Evolutionary conservation across 805 yeast genomes (phyloP), one percentile per base, ranked within the genome.

Genomic region (Yarrowia alimentaria): DNA sequence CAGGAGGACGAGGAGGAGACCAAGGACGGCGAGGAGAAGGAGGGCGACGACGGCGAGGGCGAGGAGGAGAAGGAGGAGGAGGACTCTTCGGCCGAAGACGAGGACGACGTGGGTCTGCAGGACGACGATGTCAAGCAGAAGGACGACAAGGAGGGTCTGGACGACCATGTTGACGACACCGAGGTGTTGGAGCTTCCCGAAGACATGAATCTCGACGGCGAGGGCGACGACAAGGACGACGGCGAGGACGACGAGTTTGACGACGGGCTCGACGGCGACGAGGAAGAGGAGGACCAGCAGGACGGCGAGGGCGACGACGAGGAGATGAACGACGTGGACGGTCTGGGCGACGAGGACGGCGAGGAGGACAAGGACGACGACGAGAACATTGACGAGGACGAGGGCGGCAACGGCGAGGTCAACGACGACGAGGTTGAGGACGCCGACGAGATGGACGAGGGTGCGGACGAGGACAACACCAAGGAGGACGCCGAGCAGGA

Each of bases 181-280:
- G 98, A 93, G 54, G 81, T 90, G 3, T 70, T 91, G 57, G 96
- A 93, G 17, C 71, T 91, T 21, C 97, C 98, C 0, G 98, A 93
- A 12, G 96, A 90, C 60, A 78, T 91, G 74, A 81, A 91, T 58
- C 70, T 91, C 22, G 98, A 91, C 61, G 81, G 81, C n/a, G 94
- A 78, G 18, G 82, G 75, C 5, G 90, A 81, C 9, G 78, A 71
- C 1, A 76, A 68, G 1, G 75, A 67, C 5, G 74, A 72, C n/a
- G 74, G 69, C 1, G 76, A 70, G 6, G 74, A 69, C 7, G 68
- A 65, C 6, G 64, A 52, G 11, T 64, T 60, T 5, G 62, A 50
- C 10, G 62, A 56, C 6, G 58, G 53, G 4, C 51, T 43, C 9
- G 64, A 57, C 10, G 58, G 62, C 34, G 64, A 62, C 11, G 61